Evolutionary conservation across 2,329 filamentous ascomycete species (phyloP).

Genomic region (Exophiala calicioides): DNA sequence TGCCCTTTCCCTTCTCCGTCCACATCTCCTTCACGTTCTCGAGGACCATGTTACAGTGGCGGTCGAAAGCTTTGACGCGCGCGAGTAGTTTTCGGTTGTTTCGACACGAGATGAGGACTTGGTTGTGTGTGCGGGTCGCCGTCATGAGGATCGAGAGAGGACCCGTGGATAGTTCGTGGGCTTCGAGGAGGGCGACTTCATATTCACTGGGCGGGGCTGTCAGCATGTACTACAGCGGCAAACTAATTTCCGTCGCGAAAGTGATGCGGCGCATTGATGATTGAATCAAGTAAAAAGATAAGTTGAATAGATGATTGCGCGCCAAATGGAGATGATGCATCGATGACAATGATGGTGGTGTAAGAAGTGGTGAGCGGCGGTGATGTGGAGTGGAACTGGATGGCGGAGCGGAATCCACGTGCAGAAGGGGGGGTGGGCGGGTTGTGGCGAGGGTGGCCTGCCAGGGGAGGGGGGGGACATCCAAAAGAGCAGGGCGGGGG

Average conservation of each 20-base stretch:
- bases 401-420: slow-evolving; percentile 31
- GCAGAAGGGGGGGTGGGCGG: slow-evolving; percentile 17
- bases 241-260: not conserved
- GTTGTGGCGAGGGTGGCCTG: slow-evolving; percentile 26
- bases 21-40: slow-evolving; percentile 99
- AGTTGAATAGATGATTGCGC: not conserved
- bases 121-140: slow-evolving; percentile 88
- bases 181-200: slow-evolving; percentile 79
- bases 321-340: slow-evolving; percentile 5
- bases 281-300: not conserved
- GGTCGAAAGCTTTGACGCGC: slow-evolving; percentile 96
- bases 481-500: slow-evolving; percentile 23
- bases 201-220: slow-evolving; percentile 66
- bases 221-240: slow-evolving; percentile 4
- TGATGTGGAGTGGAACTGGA: slow-evolving; percentile 14
- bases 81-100: slow-evolving; percentile 98
- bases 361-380: slow-evolving; percentile 6
- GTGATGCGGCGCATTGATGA: not conserved
- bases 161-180: slow-evolving; percentile 76
- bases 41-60: slow-evolving; percentile 98
- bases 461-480: slow-evolving; percentile 17
- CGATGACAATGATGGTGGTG: not conserved
- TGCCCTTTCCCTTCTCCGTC: slow-evolving; percentile 85
- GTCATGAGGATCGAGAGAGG: slow-evolving; percentile 94
- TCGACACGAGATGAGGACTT: slow-evolving; percentile 94